Evolutionary conservation across 805 yeast genomes (phyloP).

Genomic region (Sungouiella blattae): DNA sequence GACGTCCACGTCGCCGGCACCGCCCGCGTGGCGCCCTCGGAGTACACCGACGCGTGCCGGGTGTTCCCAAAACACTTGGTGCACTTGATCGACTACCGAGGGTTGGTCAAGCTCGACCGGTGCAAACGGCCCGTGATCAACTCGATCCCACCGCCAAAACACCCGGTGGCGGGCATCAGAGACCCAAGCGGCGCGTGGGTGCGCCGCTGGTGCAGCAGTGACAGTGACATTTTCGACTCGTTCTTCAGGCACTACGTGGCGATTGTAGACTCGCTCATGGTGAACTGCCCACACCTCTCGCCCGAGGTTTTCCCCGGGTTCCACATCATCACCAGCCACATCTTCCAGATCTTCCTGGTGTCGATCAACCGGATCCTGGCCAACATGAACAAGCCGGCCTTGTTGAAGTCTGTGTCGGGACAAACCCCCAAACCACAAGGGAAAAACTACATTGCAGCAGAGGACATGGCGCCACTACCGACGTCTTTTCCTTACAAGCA

Average conservation of each 20-base stretch:
- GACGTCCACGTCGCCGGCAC: slow-evolving; percentile 18
- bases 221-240: slow-evolving; percentile 56
- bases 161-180: slow-evolving; percentile 45
- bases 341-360: slow-evolving; percentile 39
- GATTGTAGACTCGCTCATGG: slow-evolving; percentile 16
- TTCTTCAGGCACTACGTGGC: slow-evolving; percentile 57
- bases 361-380: slow-evolving; percentile 20
- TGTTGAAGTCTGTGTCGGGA: not conserved
- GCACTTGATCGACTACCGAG: slow-evolving; percentile 30
- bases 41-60: slow-evolving; percentile 3
- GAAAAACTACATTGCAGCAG: not conserved
- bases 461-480: slow-evolving; percentile 5
- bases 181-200: slow-evolving; percentile 66
- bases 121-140: slow-evolving; percentile 27
- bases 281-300: slow-evolving; percentile 1
- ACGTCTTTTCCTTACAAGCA: slow-evolving; percentile 17
- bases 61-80: slow-evolving; percentile 29
- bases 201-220: slow-evolving; percentile 54
- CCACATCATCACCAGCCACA: slow-evolving; percentile 41
- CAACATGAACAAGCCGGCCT: slow-evolving; percentile 3
- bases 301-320: slow-evolving; percentile 38
- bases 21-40: slow-evolving; percentile 1
- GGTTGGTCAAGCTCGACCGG: slow-evolving; percentile 28
- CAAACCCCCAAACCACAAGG: not conserved
- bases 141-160: slow-evolving; percentile 37